Conservation (phyloP, 2,329 filamentous ascomycete species). For the Aspergillus floridensis region DNA sequence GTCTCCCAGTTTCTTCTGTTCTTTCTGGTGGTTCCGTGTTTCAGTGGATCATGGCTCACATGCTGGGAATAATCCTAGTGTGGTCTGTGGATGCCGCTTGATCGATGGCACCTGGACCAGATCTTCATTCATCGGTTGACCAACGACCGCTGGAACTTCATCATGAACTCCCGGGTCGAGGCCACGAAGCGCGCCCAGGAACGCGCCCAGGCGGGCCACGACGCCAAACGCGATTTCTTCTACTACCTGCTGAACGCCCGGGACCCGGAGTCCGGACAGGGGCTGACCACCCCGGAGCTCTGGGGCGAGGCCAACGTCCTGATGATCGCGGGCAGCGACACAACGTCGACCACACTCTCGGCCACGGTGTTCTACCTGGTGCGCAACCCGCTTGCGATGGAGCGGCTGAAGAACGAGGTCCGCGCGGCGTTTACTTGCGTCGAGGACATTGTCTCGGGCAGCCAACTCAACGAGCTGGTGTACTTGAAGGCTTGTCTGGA, state of each 20-base stretch:
- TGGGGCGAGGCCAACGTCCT: conserved; percentile 70
- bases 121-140: conserved; percentile 67
- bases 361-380: conserved; percentile 43
- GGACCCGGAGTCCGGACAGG: conserved; percentile 67
- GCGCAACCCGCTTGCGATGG: conserved; percentile 31
- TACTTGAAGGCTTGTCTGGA: conserved; percentile 45
- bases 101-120: conserved; percentile 65
- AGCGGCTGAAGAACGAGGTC: conserved; percentile 36
- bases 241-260: conserved; percentile 70
- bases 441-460: conserved; percentile 39
- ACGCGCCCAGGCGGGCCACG: conserved; percentile 57
- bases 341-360: conserved; percentile 63
- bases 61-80: conserved; percentile 48
- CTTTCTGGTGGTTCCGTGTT: too few relatives aligned
- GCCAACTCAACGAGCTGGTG: conserved; percentile 34
- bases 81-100: conserved; percentile 68
- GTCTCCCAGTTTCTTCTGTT: neutral
- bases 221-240: conserved; percentile 71
- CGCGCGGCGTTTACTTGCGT: conserved; percentile 34
- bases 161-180: conserved; percentile 67
- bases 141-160: conserved; percentile 65
- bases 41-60: too few relatives aligned
- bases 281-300: conserved; percentile 64
- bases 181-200: conserved; percentile 63
- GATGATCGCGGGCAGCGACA: conserved; percentile 71